Base-by-base conservation (phyloP, 257 asterid genomes). In the Osmanthus fragrans region DNA sequence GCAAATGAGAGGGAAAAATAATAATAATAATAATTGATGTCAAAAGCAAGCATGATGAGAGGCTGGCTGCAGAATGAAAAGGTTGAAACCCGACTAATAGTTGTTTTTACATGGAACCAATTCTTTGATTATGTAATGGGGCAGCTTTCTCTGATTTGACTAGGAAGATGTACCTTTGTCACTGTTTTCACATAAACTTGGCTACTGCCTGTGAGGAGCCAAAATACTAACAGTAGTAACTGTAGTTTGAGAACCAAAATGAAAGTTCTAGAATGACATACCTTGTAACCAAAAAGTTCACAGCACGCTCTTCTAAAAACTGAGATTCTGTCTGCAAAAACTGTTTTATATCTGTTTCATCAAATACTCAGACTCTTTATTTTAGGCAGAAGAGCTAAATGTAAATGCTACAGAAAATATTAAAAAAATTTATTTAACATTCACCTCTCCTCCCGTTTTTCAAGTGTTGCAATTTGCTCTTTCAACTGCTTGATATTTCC, bases 271-370 rank as follows among this genome's bases (percentile, higher is more conserved):
- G 80, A 36, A 84, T 71, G 69, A 16, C 42, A 69, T 93, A 95
- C 98, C 47, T 95, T 91, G 89, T 95, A 95, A 81, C 98, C 99
- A 81, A 95, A 95, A 76, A 93, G 98, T 80, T 91, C 99, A 82
- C 98, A 93, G 89, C 99, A 95, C n/a, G 99, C 99, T 82, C 97
- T 90, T 86, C 99, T 88, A 82, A 95, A 95, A 76, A 95, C 99
- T 73, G 99, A 93, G 76, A 95, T 95, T 86, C 97, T 84, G 82
- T 95, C 99, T 0, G 98, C 98, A 86, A 95, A 95, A 74, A 93
- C 99, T 34, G 97, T 85, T 91, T 89, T 93, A 90, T 95, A 93
- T 83, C 99, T 95, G 83, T 79, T 84, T 73, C 47, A 79, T 65
- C 68, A 74, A 58, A 67, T 72, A 77, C 74, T 58, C 58, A 75